phyloP scores from a whole-genome alignment of 305 asterid species.

The Euphrasia arctica region DNA sequence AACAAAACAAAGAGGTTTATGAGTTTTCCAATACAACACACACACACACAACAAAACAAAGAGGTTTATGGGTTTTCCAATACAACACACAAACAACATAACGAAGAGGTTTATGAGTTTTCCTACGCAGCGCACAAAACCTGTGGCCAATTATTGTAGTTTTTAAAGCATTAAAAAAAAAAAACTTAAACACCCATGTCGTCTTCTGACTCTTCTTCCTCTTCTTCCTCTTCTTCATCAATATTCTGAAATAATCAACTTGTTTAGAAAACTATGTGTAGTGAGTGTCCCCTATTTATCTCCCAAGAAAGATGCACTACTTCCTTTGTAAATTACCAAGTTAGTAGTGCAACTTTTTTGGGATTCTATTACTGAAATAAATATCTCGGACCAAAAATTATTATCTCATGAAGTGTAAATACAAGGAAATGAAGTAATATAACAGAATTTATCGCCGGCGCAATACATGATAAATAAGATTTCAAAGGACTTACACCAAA shows the following conservation, averaged over 20 bases:
- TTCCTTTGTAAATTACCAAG: no score
- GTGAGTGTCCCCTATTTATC: background rate
- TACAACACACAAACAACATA: background rate
- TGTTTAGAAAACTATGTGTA: conserved; percentile 21
- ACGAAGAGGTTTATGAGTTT: background rate
- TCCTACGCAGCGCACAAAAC: no score
- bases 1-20: background rate
- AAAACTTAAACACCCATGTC: background rate
- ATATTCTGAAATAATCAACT: conserved; percentile 50
- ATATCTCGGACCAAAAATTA: conserved; percentile 12
- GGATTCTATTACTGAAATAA: conserved; percentile 1
- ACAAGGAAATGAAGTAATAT: background rate
- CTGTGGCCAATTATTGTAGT: no score
- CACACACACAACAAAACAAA: no score
- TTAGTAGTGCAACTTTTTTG: no score
- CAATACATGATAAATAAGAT: conserved; percentile 8
- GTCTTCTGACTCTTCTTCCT: conserved; percentile 42
- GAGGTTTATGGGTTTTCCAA: no score
- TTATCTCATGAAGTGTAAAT: background rate
- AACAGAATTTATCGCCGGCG: conserved; percentile 17
- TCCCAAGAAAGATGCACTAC: no score
- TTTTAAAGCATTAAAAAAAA: no score
- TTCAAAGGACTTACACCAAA: conserved; percentile 55
- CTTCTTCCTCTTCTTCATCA: conserved; percentile 37
- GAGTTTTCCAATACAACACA: no score